Evolutionary conservation across 441 rosid species (phyloP).

Genomic region (Syzygium malaccense): DNA sequence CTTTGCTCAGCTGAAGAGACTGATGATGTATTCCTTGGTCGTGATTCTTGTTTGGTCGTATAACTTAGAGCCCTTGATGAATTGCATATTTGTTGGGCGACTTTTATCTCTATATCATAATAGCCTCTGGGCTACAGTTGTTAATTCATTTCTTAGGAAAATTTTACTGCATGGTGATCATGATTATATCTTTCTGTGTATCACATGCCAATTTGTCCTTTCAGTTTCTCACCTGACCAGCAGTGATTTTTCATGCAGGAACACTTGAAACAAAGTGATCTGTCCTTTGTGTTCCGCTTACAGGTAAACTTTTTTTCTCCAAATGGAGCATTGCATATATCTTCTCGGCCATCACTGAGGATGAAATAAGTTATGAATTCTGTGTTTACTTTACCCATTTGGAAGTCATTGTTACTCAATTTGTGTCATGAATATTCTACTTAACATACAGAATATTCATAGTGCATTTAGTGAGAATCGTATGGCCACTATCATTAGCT

Average conservation of each 20-base stretch:
- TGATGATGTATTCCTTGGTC: background rate
- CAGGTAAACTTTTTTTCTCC: constrained; percentile 45
- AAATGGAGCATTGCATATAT: background rate
- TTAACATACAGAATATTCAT: background rate
- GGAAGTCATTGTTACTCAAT: background rate
- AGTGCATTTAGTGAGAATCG: background rate
- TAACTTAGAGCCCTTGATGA: background rate
- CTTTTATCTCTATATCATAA: background rate
- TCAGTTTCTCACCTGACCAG: background rate
- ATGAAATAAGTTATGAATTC: background rate
- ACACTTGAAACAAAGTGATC: constrained; percentile 87
- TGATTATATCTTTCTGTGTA: background rate
- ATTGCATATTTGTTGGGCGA: background rate
- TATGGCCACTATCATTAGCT: background rate
- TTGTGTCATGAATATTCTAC: background rate
- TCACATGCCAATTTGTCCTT: background rate
- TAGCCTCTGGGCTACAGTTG: background rate
- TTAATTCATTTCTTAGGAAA: background rate
- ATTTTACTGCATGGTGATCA: background rate
- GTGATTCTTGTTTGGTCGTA: background rate
- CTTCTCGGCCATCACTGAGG: background rate
- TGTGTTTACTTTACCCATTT: background rate
- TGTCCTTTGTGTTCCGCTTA: constrained; percentile 88
- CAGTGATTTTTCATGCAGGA: constrained; percentile 49
- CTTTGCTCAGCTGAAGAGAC: background rate